Evolutionary conservation across 2,329 filamentous ascomycete genomes (phyloP).

Genomic region (Xylaria sp.): DNA sequence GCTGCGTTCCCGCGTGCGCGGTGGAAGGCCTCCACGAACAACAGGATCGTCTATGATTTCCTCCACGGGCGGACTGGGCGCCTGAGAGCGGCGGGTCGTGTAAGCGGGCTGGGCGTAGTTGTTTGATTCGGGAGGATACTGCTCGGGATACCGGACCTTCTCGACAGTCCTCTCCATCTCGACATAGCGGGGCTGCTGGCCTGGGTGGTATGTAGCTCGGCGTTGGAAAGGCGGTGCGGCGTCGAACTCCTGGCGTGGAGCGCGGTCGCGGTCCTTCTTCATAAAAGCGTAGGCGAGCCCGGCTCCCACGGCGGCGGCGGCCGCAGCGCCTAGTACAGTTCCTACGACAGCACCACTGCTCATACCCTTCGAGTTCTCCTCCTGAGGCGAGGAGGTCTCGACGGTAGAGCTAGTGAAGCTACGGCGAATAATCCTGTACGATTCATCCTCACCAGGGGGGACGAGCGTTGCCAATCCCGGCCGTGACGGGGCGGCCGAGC

Average conservation of each 20-base stretch:
- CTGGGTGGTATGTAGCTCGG: conserved; percentile 58
- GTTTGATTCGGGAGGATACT: conserved; percentile 47
- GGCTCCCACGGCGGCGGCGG: conserved; percentile 75
- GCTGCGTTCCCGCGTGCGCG: conserved; percentile 56
- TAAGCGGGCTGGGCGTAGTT: conserved; percentile 53
- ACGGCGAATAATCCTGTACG: conserved; percentile 48
- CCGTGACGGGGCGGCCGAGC: conserved; percentile 39
- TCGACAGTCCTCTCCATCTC: conserved; percentile 54
- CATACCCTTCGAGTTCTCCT: conserved; percentile 36
- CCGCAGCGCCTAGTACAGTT: conserved; percentile 77
- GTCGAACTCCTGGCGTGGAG: conserved; percentile 54
- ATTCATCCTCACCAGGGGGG: conserved; percentile 39
- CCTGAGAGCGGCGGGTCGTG: conserved; percentile 53
- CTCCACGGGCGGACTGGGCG: conserved; percentile 47
- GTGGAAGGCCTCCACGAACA: conserved; percentile 52
- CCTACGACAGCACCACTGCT: conserved; percentile 73
- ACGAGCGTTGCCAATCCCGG: conserved; percentile 40
- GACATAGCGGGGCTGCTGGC: conserved; percentile 51
- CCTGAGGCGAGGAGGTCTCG: conserved; percentile 45
- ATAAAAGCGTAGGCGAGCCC: conserved; percentile 77
- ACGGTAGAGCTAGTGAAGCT: conserved; percentile 53
- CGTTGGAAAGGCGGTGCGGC: conserved; percentile 56
- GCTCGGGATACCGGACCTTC: conserved; percentile 53
- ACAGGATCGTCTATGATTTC: conserved; percentile 52
- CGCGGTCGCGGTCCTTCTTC: conserved; percentile 63